These are phyloP conservation scores for Aspergillus neoniger DNA, from an alignment of 2,329 filamentous ascomycete genomes.

Conservation along the genomic window DNA sequence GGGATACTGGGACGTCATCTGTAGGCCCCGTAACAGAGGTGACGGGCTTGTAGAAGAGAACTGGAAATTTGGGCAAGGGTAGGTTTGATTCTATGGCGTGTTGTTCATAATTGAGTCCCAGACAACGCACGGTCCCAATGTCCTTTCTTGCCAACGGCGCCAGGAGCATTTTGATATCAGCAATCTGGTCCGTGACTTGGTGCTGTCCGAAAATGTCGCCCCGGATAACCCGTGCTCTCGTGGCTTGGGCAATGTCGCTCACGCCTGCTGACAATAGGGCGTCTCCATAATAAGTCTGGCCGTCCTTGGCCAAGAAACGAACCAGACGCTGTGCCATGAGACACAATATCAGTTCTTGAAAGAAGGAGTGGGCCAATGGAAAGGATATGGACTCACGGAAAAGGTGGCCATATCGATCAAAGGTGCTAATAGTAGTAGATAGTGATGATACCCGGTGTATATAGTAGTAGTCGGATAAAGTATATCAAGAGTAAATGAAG, in stretches of 20 bases:
- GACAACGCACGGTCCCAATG: conserved; percentile 66
- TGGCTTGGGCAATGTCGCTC: conserved; percentile 62
- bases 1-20: conserved; percentile 67
- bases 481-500: neutral
- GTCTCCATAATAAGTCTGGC: conserved; percentile 71
- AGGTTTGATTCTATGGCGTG: conserved; percentile 71
- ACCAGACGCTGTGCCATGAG: conserved; percentile 61
- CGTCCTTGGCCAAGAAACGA: conserved; percentile 72
- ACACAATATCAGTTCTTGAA: conserved; percentile 1
- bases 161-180: conserved; percentile 56
- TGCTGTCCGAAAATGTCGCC: conserved; percentile 68
- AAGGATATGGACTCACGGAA: neutral
- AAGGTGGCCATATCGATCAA: neutral
- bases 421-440: neutral
- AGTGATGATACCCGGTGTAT: no score
- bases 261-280: conserved; percentile 66
- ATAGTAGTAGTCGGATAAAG: neutral
- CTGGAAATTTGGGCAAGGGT: conserved; percentile 69
- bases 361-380: neutral
- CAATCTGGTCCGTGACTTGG: conserved; percentile 63
- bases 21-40: conserved; percentile 66
- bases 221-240: conserved; percentile 62
- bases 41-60: conserved; percentile 73
- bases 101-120: conserved; percentile 71
- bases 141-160: conserved; percentile 64